Percentiles rank a stretch among this genome's conserved stretches.
These are phyloP conservation scores for Pezicula carpinea DNA, from an alignment of 2,329 filamentous ascomycete species.

Conservation along the genomic window DNA sequence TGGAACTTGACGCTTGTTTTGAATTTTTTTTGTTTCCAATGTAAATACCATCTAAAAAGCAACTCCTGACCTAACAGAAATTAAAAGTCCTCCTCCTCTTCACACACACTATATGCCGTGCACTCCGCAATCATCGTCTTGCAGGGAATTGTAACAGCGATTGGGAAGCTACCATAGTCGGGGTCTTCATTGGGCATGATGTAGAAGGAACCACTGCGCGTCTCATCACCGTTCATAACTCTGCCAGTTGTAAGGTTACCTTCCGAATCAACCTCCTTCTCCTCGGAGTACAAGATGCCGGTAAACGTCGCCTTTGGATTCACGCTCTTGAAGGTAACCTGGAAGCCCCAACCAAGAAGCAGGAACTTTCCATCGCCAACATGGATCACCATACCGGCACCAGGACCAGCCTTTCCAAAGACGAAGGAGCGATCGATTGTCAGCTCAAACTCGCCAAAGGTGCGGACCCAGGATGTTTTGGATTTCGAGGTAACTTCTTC, in stretches of 20 bases:
- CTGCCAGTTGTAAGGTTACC: constrained; percentile 30
- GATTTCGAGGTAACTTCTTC: constrained; percentile 3
- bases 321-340: constrained; percentile 30
- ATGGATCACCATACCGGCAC: constrained; percentile 36
- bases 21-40: not conserved
- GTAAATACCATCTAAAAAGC: not conserved
- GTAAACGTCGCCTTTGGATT: constrained; percentile 31
- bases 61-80: not conserved
- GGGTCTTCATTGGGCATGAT: constrained; percentile 26
- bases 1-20: not conserved
- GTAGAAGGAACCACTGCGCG: constrained; percentile 25
- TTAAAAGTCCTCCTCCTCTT: constrained; percentile 10
- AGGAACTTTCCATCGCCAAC: constrained; percentile 30
- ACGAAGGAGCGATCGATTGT: constrained; percentile 35
- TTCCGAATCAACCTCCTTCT: constrained; percentile 25
- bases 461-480: constrained; percentile 5
- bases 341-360: constrained; percentile 33
- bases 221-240: constrained; percentile 36
- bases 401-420: constrained; percentile 34
- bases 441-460: constrained; percentile 29
- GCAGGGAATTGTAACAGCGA: constrained; percentile 48
- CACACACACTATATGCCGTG: constrained; percentile 30
- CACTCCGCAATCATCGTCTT: constrained; percentile 43
- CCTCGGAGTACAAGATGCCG: constrained; percentile 32
- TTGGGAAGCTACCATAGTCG: constrained; percentile 52